These are phyloP conservation scores for Rhizopus stolonifer DNA, from an alignment of 371 early-diverging fungal species.

Conservation along the genomic window DNA sequence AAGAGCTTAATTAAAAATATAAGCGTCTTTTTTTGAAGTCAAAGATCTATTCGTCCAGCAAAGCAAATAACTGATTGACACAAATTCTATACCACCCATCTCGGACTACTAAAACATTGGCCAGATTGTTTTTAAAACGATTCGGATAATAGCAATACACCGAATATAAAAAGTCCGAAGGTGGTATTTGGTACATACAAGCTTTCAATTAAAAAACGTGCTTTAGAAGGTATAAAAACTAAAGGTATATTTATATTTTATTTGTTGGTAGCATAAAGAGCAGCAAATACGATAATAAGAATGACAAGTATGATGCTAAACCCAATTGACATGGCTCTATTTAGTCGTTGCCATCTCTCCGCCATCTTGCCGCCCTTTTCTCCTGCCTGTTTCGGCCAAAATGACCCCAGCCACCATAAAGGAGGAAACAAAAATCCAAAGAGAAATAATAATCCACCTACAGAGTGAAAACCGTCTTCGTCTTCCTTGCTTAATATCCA, in stretches of 20 bases:
- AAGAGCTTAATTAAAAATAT: no score
- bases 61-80: no score
- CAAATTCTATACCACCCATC: no score
- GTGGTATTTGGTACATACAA: no score
- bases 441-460: constrained; percentile 36
- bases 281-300: constrained; percentile 31
- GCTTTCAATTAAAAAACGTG: no score
- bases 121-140: no score
- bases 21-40: no score
- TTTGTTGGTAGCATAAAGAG: constrained; percentile 11
- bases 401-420: constrained; percentile 47
- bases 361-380: constrained; percentile 45
- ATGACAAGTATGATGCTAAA: constrained; percentile 41
- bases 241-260: background rate
- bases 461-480: constrained; percentile 35
- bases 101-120: no score
- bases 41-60: no score
- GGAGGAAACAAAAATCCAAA: constrained; percentile 48
- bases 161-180: no score
- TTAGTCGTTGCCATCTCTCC: constrained; percentile 43
- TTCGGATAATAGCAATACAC: no score
- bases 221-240: background rate
- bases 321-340: constrained; percentile 43
- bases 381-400: constrained; percentile 32
- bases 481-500: constrained; percentile 30